A percentile compares a stretch with the other conserved stretches of the same genome.
phyloP scores from a whole-genome alignment of 768 basidiomycete genomes.

The Saitozyma podzolica region DNA sequence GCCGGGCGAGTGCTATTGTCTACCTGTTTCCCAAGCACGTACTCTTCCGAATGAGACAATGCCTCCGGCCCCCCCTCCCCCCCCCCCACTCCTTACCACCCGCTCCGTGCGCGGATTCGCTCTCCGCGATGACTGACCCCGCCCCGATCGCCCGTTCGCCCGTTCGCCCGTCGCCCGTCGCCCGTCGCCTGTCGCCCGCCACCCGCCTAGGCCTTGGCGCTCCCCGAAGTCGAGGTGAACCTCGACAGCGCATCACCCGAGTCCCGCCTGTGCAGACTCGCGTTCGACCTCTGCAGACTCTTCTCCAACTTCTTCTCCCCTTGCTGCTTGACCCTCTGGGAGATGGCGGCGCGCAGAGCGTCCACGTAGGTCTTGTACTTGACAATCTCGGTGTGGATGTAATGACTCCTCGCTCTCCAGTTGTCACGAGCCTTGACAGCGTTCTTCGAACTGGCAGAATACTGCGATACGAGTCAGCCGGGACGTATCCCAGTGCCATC shows the following conservation, averaged over 20 bases:
- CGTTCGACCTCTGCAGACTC: conserved; percentile 28
- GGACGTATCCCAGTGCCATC: neutral
- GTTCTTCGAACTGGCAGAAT: conserved; percentile 72
- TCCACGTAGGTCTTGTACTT: conserved; percentile 96
- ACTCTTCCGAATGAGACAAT: too few relatives aligned
- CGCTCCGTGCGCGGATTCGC: too few relatives aligned
- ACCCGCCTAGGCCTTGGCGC: too few relatives aligned
- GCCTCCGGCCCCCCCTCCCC: too few relatives aligned
- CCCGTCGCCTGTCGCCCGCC: too few relatives aligned
- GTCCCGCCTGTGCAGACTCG: conserved; percentile 18
- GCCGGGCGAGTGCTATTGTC: too few relatives aligned
- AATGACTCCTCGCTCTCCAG: conserved; percentile 90
- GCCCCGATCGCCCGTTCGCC: too few relatives aligned
- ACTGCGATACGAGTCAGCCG: conserved; percentile 58
- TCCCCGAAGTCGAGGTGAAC: too few relatives aligned
- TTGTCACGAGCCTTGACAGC: conserved; percentile 76
- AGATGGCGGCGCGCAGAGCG: conserved; percentile 79
- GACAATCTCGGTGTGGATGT: conserved; percentile 84
- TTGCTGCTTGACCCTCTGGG: conserved; percentile 78
- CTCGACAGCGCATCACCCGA: conserved; percentile 9
- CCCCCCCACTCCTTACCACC: too few relatives aligned
- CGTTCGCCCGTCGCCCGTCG: too few relatives aligned
- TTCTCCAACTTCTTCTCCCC: conserved; percentile 79
- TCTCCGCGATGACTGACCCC: too few relatives aligned
- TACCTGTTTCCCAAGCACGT: too few relatives aligned